Conservation (phyloP, 805 yeast species). For the Phaffomyces thermotolerans region DNA sequence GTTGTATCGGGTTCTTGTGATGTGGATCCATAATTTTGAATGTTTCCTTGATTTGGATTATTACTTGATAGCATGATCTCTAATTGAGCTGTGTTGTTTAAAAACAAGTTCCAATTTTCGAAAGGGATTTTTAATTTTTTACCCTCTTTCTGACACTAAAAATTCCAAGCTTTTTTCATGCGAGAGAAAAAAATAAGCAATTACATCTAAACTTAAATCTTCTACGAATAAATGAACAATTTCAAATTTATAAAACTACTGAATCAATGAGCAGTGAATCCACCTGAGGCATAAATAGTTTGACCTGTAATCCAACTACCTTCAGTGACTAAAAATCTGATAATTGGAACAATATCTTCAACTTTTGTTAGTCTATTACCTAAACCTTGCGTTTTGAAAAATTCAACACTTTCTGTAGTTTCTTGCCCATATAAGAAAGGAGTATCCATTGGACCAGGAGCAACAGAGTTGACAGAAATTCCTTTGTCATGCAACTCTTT, state of each 20-base stretch:
- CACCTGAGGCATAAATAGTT: conserved; percentile 57
- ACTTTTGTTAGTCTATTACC: conserved; percentile 47
- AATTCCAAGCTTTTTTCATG: too few species aligned
- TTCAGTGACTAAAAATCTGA: conserved; percentile 52
- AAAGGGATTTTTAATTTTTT: too few species aligned
- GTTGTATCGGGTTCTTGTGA: not conserved
- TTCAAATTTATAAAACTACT: not conserved
- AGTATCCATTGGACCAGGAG: conserved; percentile 65
- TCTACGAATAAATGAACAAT: too few species aligned
- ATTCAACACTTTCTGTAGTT: conserved; percentile 42
- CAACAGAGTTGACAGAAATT: conserved; percentile 47
- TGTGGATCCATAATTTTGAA: too few species aligned
- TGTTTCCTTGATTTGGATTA: too few species aligned
- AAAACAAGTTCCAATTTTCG: too few species aligned
- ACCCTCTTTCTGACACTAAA: too few species aligned
- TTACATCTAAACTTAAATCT: too few species aligned
- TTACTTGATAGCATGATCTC: too few species aligned
- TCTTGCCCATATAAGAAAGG: conserved; percentile 61
- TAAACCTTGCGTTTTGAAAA: conserved; percentile 44
- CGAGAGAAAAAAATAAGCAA: too few species aligned
- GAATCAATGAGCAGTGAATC: conserved; percentile 52
- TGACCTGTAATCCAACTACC: conserved; percentile 71
- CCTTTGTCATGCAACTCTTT: conserved; percentile 41
- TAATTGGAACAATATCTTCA: conserved; percentile 56
- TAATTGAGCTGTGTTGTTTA: too few species aligned